Conservation (phyloP, 371 early-diverging fungal species). For the Mortierella sp. region DNA sequence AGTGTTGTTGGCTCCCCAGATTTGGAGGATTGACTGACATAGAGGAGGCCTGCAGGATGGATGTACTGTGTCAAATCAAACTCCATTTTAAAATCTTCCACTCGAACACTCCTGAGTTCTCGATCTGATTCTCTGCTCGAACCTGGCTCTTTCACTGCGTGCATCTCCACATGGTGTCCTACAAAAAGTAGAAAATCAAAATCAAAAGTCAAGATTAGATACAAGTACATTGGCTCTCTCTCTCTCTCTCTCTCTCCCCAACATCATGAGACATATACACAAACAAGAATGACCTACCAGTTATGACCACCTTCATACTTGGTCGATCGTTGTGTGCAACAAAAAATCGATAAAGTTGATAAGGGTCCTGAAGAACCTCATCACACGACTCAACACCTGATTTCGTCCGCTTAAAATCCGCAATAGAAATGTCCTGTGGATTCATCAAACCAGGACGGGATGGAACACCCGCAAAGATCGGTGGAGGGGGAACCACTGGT, state of each 20-base stretch:
- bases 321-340: conserved; percentile 50
- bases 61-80: conserved; percentile 34
- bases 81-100: conserved; percentile 35
- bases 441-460: conserved; percentile 20
- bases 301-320: conserved; percentile 14
- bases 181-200: not conserved
- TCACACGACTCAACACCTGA: conserved; percentile 33
- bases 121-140: conserved; percentile 20
- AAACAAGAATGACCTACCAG: conserved; percentile 4
- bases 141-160: conserved; percentile 12
- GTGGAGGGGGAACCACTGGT: conserved; percentile 1
- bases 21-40: conserved; percentile 26
- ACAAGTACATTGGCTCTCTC: not conserved
- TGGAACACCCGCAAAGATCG: conserved; percentile 25
- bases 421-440: conserved; percentile 36
- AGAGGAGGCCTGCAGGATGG: conserved; percentile 18
- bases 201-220: not conserved
- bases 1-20: conserved; percentile 12
- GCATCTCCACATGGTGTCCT: conserved; percentile 29
- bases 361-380: conserved; percentile 25
- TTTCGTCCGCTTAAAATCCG: conserved; percentile 21
- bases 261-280: not conserved
- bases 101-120: not conserved
- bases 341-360: conserved; percentile 42
- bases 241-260: too few relatives aligned